A percentile compares a stretch with the other conserved stretches of the same genome.
These are phyloP conservation scores for Geopyxis carbonaria DNA, from an alignment of 495 filamentous ascomycete species.

Conservation along the genomic window DNA sequence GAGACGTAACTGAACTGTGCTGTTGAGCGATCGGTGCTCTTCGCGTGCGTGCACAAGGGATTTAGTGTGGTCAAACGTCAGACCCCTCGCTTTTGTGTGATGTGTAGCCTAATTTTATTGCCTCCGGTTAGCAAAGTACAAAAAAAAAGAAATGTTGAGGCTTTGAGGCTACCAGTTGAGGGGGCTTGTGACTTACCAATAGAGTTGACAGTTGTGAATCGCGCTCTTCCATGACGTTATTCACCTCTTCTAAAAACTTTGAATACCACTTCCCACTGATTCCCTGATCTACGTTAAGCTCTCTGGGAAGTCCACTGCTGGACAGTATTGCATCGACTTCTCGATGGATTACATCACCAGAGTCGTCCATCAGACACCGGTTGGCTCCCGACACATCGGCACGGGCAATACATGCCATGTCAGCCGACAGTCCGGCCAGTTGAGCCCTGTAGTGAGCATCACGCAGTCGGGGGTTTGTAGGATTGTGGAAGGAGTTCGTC, in stretches of 20 bases:
- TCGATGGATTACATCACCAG: slow-evolving; percentile 43
- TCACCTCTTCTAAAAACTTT: slow-evolving; percentile 65
- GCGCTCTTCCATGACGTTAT: slow-evolving; percentile 64
- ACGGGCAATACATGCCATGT: slow-evolving; percentile 69
- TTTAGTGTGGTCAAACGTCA: slow-evolving; percentile 38
- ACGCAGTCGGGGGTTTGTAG: slow-evolving; percentile 37
- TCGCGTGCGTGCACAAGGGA: slow-evolving; percentile 58
- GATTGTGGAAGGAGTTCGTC: slow-evolving; percentile 51
- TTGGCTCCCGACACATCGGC: slow-evolving; percentile 56
- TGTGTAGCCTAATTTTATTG: slow-evolving; percentile 33
- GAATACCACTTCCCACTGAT: slow-evolving; percentile 59
- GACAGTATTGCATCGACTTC: slow-evolving; percentile 44
- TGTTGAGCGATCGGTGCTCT: slow-evolving; percentile 60
- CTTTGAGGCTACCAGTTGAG: not conserved
- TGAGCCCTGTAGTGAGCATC: slow-evolving; percentile 77
- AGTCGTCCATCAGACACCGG: slow-evolving; percentile 52
- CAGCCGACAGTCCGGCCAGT: slow-evolving; percentile 70
- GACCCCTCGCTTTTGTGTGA: slow-evolving; percentile 36
- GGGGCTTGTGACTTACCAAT: slow-evolving; percentile 42
- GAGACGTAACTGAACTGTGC: slow-evolving; percentile 68
- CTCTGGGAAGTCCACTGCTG: slow-evolving; percentile 27
- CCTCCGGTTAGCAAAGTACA: not conserved
- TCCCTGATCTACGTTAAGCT: slow-evolving; percentile 44
- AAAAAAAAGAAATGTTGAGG: slow-evolving; percentile 11
- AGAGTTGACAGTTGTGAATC: slow-evolving; percentile 61